Percentiles rank a stretch among this genome's conserved stretches.
Conservation (phyloP, 352 stramenopile genomes). For the Phytophthora capsici region DNA sequence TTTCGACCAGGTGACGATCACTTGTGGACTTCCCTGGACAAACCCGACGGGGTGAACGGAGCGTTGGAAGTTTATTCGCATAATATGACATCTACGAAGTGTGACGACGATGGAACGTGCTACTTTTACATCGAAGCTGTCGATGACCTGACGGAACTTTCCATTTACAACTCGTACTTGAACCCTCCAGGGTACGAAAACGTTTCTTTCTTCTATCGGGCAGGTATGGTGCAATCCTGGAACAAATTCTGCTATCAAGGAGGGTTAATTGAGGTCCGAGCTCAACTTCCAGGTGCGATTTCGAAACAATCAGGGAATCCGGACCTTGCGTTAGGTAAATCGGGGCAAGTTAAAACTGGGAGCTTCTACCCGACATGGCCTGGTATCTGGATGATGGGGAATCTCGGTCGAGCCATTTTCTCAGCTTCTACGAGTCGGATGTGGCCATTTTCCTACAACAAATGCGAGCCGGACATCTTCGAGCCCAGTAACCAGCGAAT, state of each 20-base stretch:
- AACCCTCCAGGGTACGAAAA: slow-evolving; percentile 50
- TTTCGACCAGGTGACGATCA: slow-evolving; percentile 93
- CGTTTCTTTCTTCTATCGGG: slow-evolving; percentile 54
- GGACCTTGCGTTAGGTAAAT: slow-evolving; percentile 36
- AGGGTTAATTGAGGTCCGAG: slow-evolving; percentile 90
- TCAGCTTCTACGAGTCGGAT: slow-evolving; percentile 90
- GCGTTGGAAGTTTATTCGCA: slow-evolving; percentile 94
- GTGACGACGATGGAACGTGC: slow-evolving; percentile 52
- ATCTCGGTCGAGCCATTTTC: slow-evolving; percentile 94
- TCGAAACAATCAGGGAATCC: slow-evolving; percentile 55
- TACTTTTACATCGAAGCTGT: slow-evolving; percentile 63
- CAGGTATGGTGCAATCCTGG: slow-evolving; percentile 92
- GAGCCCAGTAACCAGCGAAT: slow-evolving; percentile 50
- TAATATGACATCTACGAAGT: slow-evolving; percentile 76
- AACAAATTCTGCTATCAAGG: slow-evolving; percentile 97
- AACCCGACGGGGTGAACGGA: slow-evolving; percentile 92
- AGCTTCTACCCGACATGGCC: slow-evolving; percentile 87
- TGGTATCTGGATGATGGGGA: slow-evolving; percentile 94
- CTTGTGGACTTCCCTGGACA: slow-evolving; percentile 93
- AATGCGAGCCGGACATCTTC: slow-evolving; percentile 71
- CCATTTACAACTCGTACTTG: slow-evolving; percentile 56
- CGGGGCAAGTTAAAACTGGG: slow-evolving; percentile 49
- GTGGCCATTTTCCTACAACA: slow-evolving; percentile 95
- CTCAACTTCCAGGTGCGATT: slow-evolving; percentile 88
- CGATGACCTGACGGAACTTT: slow-evolving; percentile 45